Evolutionary conservation across 78 protist species (phyloP), one percentile per base, ranked within the genome.

Genomic region (Thecamonas trahens): DNA sequence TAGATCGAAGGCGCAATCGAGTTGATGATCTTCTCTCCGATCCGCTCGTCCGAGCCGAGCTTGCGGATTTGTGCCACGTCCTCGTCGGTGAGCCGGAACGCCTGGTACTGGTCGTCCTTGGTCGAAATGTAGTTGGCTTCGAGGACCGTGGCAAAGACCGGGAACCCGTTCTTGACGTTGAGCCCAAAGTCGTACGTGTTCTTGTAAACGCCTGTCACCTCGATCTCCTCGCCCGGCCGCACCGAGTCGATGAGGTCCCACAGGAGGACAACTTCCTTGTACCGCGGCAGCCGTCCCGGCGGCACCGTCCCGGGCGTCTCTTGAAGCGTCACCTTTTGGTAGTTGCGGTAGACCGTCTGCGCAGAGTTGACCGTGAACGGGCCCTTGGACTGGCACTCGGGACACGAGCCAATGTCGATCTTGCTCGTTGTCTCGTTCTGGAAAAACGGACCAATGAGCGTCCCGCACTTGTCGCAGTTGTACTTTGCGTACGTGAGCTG

Each of bases 271-370:
- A 97, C 88, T 5, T 88, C 96, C 62, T 91, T 94, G 44, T 88
- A 74, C 18, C 99, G 72, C 45, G 99, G 99, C 22, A 97, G 70
- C 9, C 99, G 87, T 28, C 99, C 99, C 1, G 99, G 79, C 3
- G 98, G 97, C 15, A 98, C 98, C 2, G 97, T 72, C 15, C 97
- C 95, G 8, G 99, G 99, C 9, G 90, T 26, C 65, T 98, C 99
- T 64, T 97, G 99, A 9, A 98, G 66, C 2, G 92, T 85, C 17
- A 94, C 54, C 59, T 74, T 60, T 78, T 96, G 99, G 75, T 80
- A 95, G 85, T 95, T 95, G 55, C 95, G 65, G 86, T 94, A 98
- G 45, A 87, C 53, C 0, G 99, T 97, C 62, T 79, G 78, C 31
- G 82, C 88, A 3, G 67, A 24, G 50, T 69, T 69, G 29, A 57